phyloP scores from a whole-genome alignment of 2,329 filamentous ascomycete species.

The Thelonectria rubi region DNA sequence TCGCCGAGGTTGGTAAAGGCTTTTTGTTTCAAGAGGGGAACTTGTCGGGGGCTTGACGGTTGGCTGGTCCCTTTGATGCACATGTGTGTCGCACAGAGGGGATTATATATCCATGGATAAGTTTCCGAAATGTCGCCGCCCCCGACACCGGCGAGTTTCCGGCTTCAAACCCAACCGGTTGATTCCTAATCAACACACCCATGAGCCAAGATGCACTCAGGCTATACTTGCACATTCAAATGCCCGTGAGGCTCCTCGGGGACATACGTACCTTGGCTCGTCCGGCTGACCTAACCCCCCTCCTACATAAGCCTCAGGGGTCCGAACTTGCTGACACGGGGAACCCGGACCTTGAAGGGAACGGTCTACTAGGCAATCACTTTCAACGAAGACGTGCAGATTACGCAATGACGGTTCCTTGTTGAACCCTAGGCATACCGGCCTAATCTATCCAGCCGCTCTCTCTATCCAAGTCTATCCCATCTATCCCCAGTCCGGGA shows the following conservation, averaged over 20 bases:
- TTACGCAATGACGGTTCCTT: conserved; percentile 17
- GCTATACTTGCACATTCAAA: background rate
- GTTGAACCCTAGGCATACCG: conserved; percentile 12
- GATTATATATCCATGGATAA: conserved; percentile 14
- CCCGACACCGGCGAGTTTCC: background rate
- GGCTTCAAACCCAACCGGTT: background rate
- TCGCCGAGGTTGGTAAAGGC: background rate
- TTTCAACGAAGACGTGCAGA: background rate
- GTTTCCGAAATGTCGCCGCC: conserved; percentile 28
- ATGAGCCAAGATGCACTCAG: background rate
- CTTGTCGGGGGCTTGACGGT: too few species aligned
- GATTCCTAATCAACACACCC: background rate
- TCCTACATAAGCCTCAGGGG: background rate
- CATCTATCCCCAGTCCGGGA: background rate
- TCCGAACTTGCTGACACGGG: background rate
- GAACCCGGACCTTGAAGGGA: background rate
- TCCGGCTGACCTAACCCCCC: background rate
- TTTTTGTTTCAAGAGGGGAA: too few species aligned
- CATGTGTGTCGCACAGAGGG: background rate
- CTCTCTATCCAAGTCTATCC: conserved; percentile 11
- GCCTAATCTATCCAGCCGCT: background rate
- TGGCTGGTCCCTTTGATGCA: background rate
- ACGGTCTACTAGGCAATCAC: background rate
- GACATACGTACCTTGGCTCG: background rate
- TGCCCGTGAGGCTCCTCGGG: background rate